Base-by-base conservation (phyloP, 2,329 filamentous ascomycete genomes). In the Colletotrichum higginsianum region DNA sequence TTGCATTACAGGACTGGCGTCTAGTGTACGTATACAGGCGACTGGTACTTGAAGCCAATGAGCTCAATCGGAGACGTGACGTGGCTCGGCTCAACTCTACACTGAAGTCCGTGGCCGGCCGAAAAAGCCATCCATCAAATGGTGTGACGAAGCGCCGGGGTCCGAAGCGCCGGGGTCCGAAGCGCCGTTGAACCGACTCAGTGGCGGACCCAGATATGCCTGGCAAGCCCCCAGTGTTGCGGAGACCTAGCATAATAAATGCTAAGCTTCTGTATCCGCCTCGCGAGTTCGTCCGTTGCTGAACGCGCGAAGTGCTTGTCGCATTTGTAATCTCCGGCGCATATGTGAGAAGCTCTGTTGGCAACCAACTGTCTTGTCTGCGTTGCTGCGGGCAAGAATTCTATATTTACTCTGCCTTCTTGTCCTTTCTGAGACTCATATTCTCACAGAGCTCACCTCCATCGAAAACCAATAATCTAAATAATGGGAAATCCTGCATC, bases 81-180 rank as follows among this genome's bases (percentile, higher is more conserved):
- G 21, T 42, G 13, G 6, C 35, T 42, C 55, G 55, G 55, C 55
- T 7, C 38, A 57, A 42, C 23, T 23, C 4, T 9, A 2, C 35
- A 42, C 11, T 44, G 55, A 57, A 57, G 55, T 57, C 55, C 55
- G 55, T 11, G 11, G 42, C 38, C 55, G 55, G 55, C n/a, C n/a
- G 42, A n/a, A 15, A 42, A 57, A 21, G 26, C 26, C 26, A 26
- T 26, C 4, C 26, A 26, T 26, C 4, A 4, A 26, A 26, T 26
- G 26, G 26, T 26, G 23, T 26, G 23, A 26, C 23, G 23, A 26
- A 26, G 23, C 26, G 3, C 26, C 55, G 55, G 35, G 40, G 3
- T 49, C 23, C 23, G 18, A 26, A 26, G 26, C 26, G 4, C 26
- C 3, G 26, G n/a, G n/a, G 3, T 49, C 23, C 23, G 18, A 26